Base-by-base conservation (phyloP, 2,329 filamentous ascomycete species). In the Raffaelea ambrosiae region DNA sequence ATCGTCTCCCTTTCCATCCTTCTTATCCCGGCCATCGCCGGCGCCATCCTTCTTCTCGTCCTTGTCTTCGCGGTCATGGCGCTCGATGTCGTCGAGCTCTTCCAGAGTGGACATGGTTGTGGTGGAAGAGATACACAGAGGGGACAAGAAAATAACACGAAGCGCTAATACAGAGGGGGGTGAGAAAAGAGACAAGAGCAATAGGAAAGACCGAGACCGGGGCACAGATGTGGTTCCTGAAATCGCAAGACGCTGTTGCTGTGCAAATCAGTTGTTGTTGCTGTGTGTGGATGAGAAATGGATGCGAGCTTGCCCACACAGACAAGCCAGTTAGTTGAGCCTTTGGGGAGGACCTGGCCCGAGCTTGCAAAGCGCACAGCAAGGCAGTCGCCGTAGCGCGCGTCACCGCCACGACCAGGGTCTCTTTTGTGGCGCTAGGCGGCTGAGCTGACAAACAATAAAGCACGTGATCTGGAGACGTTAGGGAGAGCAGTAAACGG, bases 21-120 rank as follows among this genome's bases (percentile, higher is more conserved):
- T 57, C 47, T 62, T 58, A 52, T 21, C 54, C 46, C 52, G 48
- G 39, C 54, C 54, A 47, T 63, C 57, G 48, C 62, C 58, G 51
- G 63, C 59, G 31, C 63, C 57, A 53, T 66, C 64, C 55, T 66
- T 61, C 33, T 46, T 26, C 52, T 62, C 58, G 29, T 62, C 60
- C 52, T 65, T 64, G 65, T 89, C 82, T 60, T 88, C 83, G 73
- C 81, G 84, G 66, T 81, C 79, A 67, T 84, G 81, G 68, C 83
- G 84, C 73, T 93, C 86, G 66, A 94, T 76, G 66, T 90, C 86
- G 64, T 94, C 88, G 63, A 94, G 84, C 72, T 94, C 88, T 73
- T 95, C 88, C 61, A 94, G 82, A 58, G 87, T 93, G 58, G 88
- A 89, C 88, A 94, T 94, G 65, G 54, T 74, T 63, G 59, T 41